Conservation (phyloP, 2,329 filamentous ascomycete species). For the Cytospora piceae region DNA sequence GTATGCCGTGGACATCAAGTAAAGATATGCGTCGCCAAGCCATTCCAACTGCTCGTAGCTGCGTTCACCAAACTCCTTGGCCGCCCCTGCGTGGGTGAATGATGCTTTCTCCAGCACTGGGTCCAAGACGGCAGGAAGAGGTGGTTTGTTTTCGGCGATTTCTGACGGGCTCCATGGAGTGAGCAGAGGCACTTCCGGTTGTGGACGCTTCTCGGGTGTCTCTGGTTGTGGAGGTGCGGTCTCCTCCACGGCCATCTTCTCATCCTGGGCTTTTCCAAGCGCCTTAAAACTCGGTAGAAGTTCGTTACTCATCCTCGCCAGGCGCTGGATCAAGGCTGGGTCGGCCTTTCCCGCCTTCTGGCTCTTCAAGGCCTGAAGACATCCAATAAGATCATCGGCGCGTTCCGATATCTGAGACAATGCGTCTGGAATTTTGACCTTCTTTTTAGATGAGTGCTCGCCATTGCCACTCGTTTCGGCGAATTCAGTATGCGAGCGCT, state of each 20-base stretch:
- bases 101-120: conserved; percentile 62
- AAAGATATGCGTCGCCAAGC: conserved; percentile 84
- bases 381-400: conserved; percentile 45
- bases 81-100: conserved; percentile 67
- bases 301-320: conserved; percentile 31
- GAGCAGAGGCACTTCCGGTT: conserved; percentile 35
- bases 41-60: conserved; percentile 87
- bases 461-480: conserved; percentile 14
- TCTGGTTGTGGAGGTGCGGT: not conserved
- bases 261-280: conserved; percentile 14
- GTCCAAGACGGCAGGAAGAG: conserved; percentile 65
- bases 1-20: conserved; percentile 74
- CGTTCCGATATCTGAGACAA: conserved; percentile 40
- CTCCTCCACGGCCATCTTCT: not conserved
- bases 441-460: conserved; percentile 31
- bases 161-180: conserved; percentile 56
- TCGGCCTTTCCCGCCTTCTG: conserved; percentile 15
- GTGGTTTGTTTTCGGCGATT: conserved; percentile 54
- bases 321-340: conserved; percentile 32
- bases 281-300: conserved; percentile 25
- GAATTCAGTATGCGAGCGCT: conserved; percentile 39
- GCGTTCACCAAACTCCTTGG: conserved; percentile 42
- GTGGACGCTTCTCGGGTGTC: conserved; percentile 27
- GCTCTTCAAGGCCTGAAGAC: conserved; percentile 40
- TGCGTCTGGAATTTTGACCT: conserved; percentile 32